These are phyloP conservation scores for Hawksworthiomyces lignivorus DNA, from an alignment of 2,329 filamentous ascomycete species.

Conservation along the genomic window DNA sequence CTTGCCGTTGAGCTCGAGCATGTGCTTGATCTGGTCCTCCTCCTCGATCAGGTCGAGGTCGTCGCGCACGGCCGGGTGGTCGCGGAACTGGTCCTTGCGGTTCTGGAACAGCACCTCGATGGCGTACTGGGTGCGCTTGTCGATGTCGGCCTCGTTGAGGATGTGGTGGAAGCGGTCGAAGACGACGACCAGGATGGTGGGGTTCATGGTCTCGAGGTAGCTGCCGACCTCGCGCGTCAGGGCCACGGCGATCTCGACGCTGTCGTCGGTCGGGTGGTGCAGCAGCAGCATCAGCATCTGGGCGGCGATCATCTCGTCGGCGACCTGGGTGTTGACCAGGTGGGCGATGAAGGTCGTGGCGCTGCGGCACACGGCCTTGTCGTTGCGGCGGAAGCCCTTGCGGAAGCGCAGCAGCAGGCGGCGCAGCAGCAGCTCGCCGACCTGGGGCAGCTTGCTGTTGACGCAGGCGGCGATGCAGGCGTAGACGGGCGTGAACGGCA, in stretches of 20 bases:
- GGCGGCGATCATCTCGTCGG: conserved; percentile 85
- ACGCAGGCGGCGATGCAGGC: conserved; percentile 94
- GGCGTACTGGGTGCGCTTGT: conserved; percentile 98
- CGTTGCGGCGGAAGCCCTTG: conserved; percentile 91
- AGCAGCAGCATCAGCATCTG: conserved; percentile 89
- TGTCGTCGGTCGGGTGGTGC: conserved; percentile 93
- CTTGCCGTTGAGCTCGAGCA: conserved; percentile 71
- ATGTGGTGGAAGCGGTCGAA: conserved; percentile 96
- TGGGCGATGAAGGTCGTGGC: conserved; percentile 94
- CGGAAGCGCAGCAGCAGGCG: conserved; percentile 85
- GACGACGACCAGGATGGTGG: conserved; percentile 76
- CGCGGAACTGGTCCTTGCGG: conserved; percentile 92
- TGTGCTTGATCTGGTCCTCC: conserved; percentile 95
- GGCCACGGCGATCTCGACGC: conserved; percentile 93
- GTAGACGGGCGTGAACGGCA: conserved; percentile 94
- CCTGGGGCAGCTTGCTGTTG: conserved; percentile 92
- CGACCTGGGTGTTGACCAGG: conserved; percentile 91
- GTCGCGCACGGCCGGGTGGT: conserved; percentile 82
- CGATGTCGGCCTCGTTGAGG: conserved; percentile 91
- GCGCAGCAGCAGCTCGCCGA: conserved; percentile 83
- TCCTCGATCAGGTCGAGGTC: conserved; percentile 95
- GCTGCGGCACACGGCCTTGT: conserved; percentile 90
- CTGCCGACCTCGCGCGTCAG: conserved; percentile 89
- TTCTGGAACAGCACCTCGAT: conserved; percentile 97
- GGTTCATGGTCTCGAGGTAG: conserved; percentile 92